Conservation (phyloP, 2,329 filamentous ascomycete genomes). For the Alternaria sp. region DNA sequence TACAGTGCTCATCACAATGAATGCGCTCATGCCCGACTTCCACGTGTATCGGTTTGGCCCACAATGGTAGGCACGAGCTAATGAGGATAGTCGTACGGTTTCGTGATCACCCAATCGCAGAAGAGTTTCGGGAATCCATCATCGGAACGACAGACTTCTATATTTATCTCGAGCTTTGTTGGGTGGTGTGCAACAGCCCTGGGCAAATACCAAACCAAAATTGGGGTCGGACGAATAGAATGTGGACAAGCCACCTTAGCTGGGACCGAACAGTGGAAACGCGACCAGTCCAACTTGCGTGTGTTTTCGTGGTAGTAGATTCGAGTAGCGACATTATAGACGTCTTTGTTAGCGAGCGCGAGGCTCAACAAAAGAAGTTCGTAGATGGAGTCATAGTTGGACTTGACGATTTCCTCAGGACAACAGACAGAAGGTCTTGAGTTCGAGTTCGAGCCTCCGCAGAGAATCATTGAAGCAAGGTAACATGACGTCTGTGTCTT, state of each 20-base stretch:
- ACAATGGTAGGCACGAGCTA: neutral
- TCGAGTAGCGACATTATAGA: neutral
- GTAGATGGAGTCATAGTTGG: neutral
- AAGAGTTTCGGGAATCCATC: neutral
- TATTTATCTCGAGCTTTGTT: too few species aligned
- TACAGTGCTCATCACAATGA: too few species aligned
- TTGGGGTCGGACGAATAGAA: neutral
- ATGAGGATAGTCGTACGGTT: neutral
- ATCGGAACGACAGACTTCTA: neutral
- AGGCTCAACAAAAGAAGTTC: neutral
- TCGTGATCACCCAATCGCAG: neutral
- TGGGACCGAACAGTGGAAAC: neutral
- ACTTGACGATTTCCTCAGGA: neutral
- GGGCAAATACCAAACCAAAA: neutral
- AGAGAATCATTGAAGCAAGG: neutral
- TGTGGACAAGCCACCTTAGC: too few species aligned
- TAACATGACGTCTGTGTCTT: neutral
- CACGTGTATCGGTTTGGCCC: too few species aligned
- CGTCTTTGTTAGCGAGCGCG: neutral
- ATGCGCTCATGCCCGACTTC: too few species aligned
- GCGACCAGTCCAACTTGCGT: neutral
- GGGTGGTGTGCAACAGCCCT: neutral
- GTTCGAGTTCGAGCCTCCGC: neutral
- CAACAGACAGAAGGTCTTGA: neutral
- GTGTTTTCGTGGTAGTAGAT: neutral